Percentiles rank a stretch among this genome's conserved stretches.
These are phyloP conservation scores for Leccinum truebloodii DNA, from an alignment of 768 basidiomycete genomes.

Conservation along the genomic window DNA sequence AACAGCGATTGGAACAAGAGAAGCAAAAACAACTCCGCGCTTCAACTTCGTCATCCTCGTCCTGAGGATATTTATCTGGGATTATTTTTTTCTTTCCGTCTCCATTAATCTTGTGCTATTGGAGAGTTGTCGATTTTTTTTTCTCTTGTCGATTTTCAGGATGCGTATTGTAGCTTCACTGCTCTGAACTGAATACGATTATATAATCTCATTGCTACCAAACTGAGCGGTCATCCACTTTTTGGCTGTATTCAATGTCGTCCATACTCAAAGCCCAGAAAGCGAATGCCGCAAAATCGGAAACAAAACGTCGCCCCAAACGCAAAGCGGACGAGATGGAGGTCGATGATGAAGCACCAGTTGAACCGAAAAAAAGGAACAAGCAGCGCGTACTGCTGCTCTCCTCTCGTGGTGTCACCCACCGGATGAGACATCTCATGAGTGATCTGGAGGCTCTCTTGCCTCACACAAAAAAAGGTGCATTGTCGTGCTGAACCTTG, in stretches of 20 bases:
- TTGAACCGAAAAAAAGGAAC: constrained; percentile 65
- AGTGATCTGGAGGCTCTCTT: constrained; percentile 87
- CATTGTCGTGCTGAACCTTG: constrained; percentile 28
- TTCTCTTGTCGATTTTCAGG: constrained; percentile 1
- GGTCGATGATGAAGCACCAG: constrained; percentile 48
- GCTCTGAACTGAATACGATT: constrained; percentile 12
- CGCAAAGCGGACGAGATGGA: constrained; percentile 66
- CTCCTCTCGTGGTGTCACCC: constrained; percentile 91
- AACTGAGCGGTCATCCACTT: neutral
- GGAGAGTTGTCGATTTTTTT: constrained; percentile 1
- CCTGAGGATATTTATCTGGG: constrained; percentile 20
- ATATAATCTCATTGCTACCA: constrained; percentile 22
- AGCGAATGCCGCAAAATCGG: constrained; percentile 52
- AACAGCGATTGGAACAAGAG: constrained; percentile 82
- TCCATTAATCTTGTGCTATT: neutral
- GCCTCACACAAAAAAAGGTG: constrained; percentile 97
- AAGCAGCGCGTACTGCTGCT: constrained; percentile 94
- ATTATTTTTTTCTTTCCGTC: neutral
- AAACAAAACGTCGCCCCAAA: constrained; percentile 50
- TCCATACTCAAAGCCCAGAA: constrained; percentile 64
- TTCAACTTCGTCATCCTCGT: constrained; percentile 31
- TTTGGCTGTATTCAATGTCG: constrained; percentile 46
- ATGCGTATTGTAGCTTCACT: constrained; percentile 1
- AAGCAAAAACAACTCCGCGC: constrained; percentile 77
- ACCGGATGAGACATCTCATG: constrained; percentile 97